phyloP scores from a whole-genome alignment of 441 rosid genomes.

The Mallotus japonicus region DNA sequence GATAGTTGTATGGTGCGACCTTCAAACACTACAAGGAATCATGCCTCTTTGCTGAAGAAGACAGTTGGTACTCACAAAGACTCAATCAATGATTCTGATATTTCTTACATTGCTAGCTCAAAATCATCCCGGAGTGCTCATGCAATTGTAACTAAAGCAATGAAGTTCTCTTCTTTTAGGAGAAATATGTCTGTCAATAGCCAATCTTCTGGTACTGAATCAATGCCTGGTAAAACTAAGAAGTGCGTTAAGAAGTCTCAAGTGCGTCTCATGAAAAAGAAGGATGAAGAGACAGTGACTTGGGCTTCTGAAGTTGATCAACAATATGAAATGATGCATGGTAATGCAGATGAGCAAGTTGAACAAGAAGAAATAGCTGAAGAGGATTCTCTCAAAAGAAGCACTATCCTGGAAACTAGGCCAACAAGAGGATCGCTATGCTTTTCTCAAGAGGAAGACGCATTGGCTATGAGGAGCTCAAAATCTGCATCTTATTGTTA shows the following conservation, averaged over 20 bases:
- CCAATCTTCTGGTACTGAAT: conserved; percentile 32
- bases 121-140: conserved; percentile 27
- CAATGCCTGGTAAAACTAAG: conserved; percentile 31
- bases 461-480: conserved; percentile 34
- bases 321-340: conserved; percentile 34
- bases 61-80: conserved; percentile 23
- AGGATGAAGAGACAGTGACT: conserved; percentile 36
- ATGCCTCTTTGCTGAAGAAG: conserved; percentile 29
- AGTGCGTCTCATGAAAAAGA: conserved; percentile 33
- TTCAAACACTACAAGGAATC: conserved; percentile 30
- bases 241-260: conserved; percentile 32
- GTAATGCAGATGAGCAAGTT: conserved; percentile 33
- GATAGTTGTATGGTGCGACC: conserved; percentile 27
- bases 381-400: conserved; percentile 32
- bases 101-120: conserved; percentile 27
- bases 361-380: conserved; percentile 37
- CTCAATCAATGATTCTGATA: conserved; percentile 23
- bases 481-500: conserved; percentile 20
- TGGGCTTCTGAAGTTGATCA: conserved; percentile 46
- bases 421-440: conserved; percentile 31
- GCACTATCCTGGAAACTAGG: conserved; percentile 21
- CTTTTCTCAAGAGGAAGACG: conserved; percentile 35
- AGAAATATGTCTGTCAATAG: conserved; percentile 37
- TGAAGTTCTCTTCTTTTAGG: conserved; percentile 37
- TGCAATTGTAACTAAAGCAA: conserved; percentile 32